Evolutionary conservation across 768 basidiomycete genomes (phyloP), one percentile per base, ranked within the genome.

Genomic region (Auricularia heimuer): DNA sequence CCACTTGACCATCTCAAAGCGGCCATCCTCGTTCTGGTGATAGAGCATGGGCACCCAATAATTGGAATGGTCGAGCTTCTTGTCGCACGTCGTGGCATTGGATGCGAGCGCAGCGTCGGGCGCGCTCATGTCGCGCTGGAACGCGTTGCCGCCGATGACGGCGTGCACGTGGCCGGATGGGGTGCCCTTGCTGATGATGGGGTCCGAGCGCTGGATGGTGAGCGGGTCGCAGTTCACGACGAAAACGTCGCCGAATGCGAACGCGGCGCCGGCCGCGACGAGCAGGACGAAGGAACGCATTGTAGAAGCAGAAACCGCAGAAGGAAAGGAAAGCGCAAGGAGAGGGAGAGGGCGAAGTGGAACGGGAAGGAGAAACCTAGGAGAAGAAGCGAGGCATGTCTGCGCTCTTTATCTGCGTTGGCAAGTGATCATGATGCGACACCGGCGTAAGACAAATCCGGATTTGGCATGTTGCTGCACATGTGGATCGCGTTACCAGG

Each of bases 141-240:
- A 73, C n/a, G 65, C 64, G 33, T 69, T 71, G 33, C 67, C 74
- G 37, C 74, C 74, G 11, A 72, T 62, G 37, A 75, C 65, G 24
- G 68, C 68, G 56, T 75, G 74, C 3, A 70, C 68, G 64, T 75
- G 74, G 2, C 54, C 61, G 29, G 68, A 66, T 36, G 73, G 61
- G 1, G 4, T 63, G 12, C 70, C 69, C 10, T 70, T 69, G 56
- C 64, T 67, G 69, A 75, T 69, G 67, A 75, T 72, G 2, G 74
- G 73, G 62, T 75, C 74, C 51, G 72, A 65, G n/a, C 73, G 62
- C 18, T 60, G 56, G 2, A 34, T 60, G 12, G 56, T 60, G 29
- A 60, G 34, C 29, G 56, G 56, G 29, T 14, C 56, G 24, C 56
- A 60, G 56, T 60, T 60, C 29, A 60, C 56, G 56, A 60, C 56